phyloP scores from a whole-genome alignment of 1,284 basidiomycete species.

The Hypsizygus ulmarius region DNA sequence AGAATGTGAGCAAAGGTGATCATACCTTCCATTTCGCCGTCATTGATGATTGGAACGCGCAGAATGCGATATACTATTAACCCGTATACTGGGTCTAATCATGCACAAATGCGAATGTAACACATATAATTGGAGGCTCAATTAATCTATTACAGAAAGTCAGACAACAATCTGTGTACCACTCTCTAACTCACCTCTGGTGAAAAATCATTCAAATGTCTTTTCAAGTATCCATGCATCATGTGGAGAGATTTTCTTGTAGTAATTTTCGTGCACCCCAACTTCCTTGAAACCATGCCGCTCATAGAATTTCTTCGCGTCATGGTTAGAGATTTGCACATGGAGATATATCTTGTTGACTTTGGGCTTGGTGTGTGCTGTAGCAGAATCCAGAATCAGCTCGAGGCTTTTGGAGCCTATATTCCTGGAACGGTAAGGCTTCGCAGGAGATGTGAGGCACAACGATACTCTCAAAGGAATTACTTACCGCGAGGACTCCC shows the following conservation, averaged over 20 bases:
- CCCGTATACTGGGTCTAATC: conserved; percentile 15
- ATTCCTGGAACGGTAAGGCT: conserved; percentile 77
- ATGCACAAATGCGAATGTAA: conserved; percentile 9
- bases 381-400: conserved; percentile 60
- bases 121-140: conserved; percentile 8
- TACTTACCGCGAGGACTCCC: conserved; percentile 75
- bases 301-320: conserved; percentile 76
- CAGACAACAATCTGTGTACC: neutral
- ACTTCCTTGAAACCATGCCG: conserved; percentile 70
- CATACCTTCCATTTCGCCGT: conserved; percentile 5
- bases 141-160: neutral
- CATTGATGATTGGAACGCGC: conserved; percentile 8
- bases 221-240: conserved; percentile 80
- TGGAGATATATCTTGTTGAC: conserved; percentile 73
- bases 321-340: conserved; percentile 71
- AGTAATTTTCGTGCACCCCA: conserved; percentile 66
- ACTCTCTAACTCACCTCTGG: conserved; percentile 2
- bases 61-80: conserved; percentile 12
- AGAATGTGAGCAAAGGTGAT: conserved; percentile 9
- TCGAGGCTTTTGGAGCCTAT: conserved; percentile 69
- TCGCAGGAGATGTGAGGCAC: conserved; percentile 17
- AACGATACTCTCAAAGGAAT: conserved; percentile 14
- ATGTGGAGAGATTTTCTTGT: conserved; percentile 76
- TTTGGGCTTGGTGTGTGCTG: conserved; percentile 52
- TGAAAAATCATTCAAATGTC: conserved; percentile 27